Evolutionary conservation across 73 alveolate genomes (phyloP).

Genomic region (Uronychia setigera): DNA sequence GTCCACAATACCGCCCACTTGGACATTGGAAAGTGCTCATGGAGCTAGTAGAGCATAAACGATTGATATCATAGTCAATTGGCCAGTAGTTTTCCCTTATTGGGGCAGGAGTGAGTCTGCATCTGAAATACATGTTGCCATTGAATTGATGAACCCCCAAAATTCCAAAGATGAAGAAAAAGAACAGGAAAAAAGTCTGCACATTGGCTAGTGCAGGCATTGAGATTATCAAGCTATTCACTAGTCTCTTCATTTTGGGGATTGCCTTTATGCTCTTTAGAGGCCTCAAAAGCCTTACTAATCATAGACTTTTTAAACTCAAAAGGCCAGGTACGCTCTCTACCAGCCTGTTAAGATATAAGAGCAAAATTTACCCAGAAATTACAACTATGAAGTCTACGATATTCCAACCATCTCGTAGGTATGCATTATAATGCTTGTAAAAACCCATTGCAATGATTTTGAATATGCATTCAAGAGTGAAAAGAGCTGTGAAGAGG

Average conservation of each 20-base stretch:
- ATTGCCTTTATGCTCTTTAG: constrained; percentile 42
- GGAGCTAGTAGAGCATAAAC: no score
- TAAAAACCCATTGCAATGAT: constrained; percentile 64
- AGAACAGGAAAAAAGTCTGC: constrained; percentile 14
- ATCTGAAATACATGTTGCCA: constrained; percentile 23
- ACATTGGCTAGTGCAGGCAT: constrained; percentile 42
- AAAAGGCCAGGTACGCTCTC: constrained; percentile 10
- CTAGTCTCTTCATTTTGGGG: constrained; percentile 36
- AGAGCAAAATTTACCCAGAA: no score
- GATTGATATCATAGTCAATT: no score
- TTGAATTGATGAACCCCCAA: constrained; percentile 42
- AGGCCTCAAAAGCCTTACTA: constrained; percentile 41
- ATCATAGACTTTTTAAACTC: constrained; percentile 20
- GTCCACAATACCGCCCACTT: constrained; percentile 13
- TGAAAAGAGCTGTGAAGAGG: constrained; percentile 46
- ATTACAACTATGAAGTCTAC: constrained; percentile 32
- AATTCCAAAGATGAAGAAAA: constrained; percentile 41
- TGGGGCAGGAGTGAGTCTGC: constrained; percentile 24
- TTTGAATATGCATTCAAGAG: constrained; percentile 57
- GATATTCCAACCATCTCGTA: constrained; percentile 80
- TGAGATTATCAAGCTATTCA: constrained; percentile 24
- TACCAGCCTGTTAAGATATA: constrained; percentile 24
- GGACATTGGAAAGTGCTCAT: constrained; percentile 14
- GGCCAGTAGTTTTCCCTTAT: no score
- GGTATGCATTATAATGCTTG: constrained; percentile 35